Evolutionary conservation across 306 rosid species (phyloP), one percentile per base, ranked within the genome.

Genomic region (Fragaria nilgerrensis): DNA sequence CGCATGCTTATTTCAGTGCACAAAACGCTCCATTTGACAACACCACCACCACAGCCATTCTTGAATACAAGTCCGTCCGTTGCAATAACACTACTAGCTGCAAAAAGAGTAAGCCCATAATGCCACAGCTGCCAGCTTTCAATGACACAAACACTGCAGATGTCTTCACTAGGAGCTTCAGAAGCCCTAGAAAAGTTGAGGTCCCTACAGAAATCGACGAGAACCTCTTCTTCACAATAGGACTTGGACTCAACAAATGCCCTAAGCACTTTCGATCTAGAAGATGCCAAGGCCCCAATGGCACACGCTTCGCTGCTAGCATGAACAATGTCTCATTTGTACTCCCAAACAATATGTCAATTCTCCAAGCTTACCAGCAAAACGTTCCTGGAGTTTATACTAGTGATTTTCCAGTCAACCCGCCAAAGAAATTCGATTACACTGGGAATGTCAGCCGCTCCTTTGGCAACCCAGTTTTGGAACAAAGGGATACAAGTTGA

Each of bases 21-120:
- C 93, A 87, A 79, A 85, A 82, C 19, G 99, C 87, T 0, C 34
- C 93, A 0, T 92, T 95, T 36, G 91, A 80, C 82, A 95, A 88
- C 87, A 87, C 94, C 65, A 95, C 99, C 78, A 90, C 97, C 72
- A 90, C 97, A 0, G 99, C 99, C 72, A 90, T 95, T 47, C 96
- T 95, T 9, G 66, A 85, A 9, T 95, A 95, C 88, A 86, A 68
- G 49, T 78, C 90, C 2, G 83, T 92, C 27, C 84, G 84, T 13
- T 82, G 96, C 43, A 39, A 39, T 68, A 77, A 88, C 52, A 7
- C 70, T 17, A 75, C 87, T 56, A 79, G 53, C 37, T 65, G 70
- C 25, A 34, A 20, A 1, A 85, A 84, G 11, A 82, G 89, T 23
- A 17, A 76, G 72, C 96, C 96, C 0, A 0, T 82, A 1, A 87